phyloP scores from a whole-genome alignment of 2,329 filamentous ascomycete genomes.

The Beauveria scarabaeidicola region DNA sequence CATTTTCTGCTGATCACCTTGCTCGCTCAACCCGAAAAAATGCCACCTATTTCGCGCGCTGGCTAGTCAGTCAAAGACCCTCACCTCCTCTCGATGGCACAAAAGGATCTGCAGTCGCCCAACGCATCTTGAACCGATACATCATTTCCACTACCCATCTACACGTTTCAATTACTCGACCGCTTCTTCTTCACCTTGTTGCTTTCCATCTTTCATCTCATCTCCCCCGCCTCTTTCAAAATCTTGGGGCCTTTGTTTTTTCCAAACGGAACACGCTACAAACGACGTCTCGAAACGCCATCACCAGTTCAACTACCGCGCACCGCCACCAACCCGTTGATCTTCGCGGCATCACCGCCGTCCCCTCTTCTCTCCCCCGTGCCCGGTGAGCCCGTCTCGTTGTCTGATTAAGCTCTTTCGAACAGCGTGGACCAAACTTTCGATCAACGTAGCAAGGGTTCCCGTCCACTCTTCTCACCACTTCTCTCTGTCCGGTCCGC shows the following conservation, averaged over 20 bases:
- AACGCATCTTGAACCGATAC: not conserved
- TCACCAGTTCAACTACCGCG: not conserved
- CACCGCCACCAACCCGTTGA: not conserved
- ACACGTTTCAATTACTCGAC: not conserved
- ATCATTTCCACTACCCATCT: not conserved
- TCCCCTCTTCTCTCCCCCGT: not conserved
- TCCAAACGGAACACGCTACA: not conserved
- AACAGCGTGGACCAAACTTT: not conserved
- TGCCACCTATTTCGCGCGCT: not conserved
- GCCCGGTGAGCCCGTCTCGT: not conserved
- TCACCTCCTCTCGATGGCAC: not conserved
- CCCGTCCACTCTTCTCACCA: not conserved
- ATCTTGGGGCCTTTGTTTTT: not conserved
- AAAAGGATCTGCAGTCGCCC: conserved; percentile 2
- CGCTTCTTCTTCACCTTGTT: not conserved
- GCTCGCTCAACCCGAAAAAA: not conserved
- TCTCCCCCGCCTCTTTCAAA: not conserved
- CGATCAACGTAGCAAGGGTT: not conserved
- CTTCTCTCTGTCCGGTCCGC: not conserved
- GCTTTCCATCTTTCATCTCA: not conserved
- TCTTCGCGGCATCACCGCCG: not conserved
- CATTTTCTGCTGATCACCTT: not conserved
- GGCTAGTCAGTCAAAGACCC: not conserved
- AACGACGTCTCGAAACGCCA: not conserved
- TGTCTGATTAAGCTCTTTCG: not conserved